Conservation (phyloP, 352 stramenopile species). For the Phytophthora ramorum region DNA sequence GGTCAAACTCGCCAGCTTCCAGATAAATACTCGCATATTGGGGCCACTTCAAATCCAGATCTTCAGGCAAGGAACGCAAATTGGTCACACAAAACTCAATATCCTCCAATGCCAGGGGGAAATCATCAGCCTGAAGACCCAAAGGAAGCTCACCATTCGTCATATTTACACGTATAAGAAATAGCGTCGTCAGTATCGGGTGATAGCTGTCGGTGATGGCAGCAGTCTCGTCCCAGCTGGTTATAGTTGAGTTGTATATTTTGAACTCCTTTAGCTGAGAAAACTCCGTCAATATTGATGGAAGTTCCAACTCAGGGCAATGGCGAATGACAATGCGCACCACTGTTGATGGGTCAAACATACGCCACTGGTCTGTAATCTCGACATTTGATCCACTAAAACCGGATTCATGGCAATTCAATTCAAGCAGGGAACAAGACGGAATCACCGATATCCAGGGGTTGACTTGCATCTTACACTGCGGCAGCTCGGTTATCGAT, state of each 20-base stretch:
- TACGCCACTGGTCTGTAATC: slow-evolving; percentile 13
- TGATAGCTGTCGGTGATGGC: slow-evolving; percentile 15
- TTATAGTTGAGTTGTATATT: slow-evolving; percentile 35
- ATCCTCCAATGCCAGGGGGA: slow-evolving; percentile 17
- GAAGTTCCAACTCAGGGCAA: slow-evolving; percentile 41
- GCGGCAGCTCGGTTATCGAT: slow-evolving; percentile 1
- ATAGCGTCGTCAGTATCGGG: slow-evolving; percentile 17
- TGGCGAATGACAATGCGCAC: slow-evolving; percentile 32
- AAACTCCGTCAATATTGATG: slow-evolving; percentile 19
- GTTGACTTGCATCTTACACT: slow-evolving; percentile 45
- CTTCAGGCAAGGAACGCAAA: slow-evolving; percentile 33
- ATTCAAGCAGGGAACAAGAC: slow-evolving; percentile 48
- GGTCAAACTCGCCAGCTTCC: slow-evolving; percentile 19
- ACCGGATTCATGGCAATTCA: slow-evolving; percentile 39
- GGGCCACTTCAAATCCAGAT: slow-evolving; percentile 49
- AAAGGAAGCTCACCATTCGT: slow-evolving; percentile 11
- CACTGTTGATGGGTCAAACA: slow-evolving; percentile 29
- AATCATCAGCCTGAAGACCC: slow-evolving; percentile 16
- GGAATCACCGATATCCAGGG: slow-evolving; percentile 42
- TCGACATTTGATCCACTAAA: slow-evolving; percentile 11
- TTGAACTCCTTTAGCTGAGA: slow-evolving; percentile 24
- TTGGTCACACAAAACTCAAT: slow-evolving; percentile 44
- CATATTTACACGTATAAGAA: slow-evolving; percentile 26
- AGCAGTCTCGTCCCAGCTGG: slow-evolving; percentile 11
- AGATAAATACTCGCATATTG: slow-evolving; percentile 38